These are phyloP conservation scores for Mucor racemosus DNA, from an alignment of 371 early-diverging fungal species.

Conservation along the genomic window DNA sequence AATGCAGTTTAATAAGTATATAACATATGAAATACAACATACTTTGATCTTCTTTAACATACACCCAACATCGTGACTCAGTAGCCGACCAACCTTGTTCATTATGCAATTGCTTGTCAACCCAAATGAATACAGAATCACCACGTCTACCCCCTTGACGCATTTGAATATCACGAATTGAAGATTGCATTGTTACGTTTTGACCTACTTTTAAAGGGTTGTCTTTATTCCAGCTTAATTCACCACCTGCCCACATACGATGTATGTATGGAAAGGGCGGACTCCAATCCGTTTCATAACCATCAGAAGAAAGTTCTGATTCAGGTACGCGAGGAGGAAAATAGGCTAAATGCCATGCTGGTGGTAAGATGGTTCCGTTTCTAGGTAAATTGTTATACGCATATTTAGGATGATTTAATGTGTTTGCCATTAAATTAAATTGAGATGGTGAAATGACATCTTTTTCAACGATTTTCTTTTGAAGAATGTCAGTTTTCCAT, in stretches of 20 bases:
- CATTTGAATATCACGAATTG: conserved; percentile 54
- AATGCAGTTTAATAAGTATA: background rate
- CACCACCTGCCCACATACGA: conserved; percentile 87
- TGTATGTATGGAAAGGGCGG: conserved; percentile 75
- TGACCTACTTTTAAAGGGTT: conserved; percentile 73
- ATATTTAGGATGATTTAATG: conserved; percentile 26
- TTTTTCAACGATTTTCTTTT: conserved; percentile 27
- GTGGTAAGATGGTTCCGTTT: conserved; percentile 60
- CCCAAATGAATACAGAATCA: conserved; percentile 68
- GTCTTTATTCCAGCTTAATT: conserved; percentile 58
- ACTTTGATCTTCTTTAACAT: conserved; percentile 41
- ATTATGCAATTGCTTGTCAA: conserved; percentile 65
- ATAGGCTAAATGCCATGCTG: conserved; percentile 75
- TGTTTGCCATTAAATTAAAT: conserved; percentile 31
- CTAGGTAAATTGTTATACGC: conserved; percentile 25
- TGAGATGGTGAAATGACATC: conserved; percentile 36
- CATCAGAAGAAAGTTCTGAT: conserved; percentile 70
- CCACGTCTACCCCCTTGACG: conserved; percentile 56
- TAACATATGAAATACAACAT: background rate
- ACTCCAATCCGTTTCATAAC: conserved; percentile 69
- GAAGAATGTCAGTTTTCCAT: conserved; percentile 25
- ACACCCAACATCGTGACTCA: conserved; percentile 73
- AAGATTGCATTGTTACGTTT: conserved; percentile 54
- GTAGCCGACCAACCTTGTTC: conserved; percentile 62
- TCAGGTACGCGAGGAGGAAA: conserved; percentile 75